Evolutionary conservation across 2,329 filamentous ascomycete genomes (phyloP).

Genomic region (Penicillium sp.): DNA sequence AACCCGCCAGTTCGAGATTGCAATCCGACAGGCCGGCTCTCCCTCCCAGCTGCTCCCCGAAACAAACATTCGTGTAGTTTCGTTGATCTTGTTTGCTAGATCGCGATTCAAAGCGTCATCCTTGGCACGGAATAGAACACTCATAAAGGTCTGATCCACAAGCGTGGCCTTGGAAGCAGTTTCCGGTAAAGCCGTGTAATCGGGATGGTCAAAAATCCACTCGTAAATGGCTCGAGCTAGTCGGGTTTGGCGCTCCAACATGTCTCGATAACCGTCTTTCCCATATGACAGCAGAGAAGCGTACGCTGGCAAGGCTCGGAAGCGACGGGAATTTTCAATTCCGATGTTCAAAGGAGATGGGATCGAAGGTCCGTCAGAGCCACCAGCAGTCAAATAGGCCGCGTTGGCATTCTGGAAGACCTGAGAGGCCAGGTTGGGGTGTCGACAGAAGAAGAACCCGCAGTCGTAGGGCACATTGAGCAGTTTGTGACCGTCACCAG

Average conservation of each 20-base stretch:
- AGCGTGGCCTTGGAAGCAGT: slow-evolving; percentile 36
- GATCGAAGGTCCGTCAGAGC: slow-evolving; percentile 47
- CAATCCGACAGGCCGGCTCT: slow-evolving; percentile 71
- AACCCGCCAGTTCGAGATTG: slow-evolving; percentile 80
- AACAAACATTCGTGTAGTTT: slow-evolving; percentile 71
- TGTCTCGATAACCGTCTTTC: slow-evolving; percentile 61
- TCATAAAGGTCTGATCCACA: slow-evolving; percentile 60
- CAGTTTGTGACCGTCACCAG: slow-evolving; percentile 85
- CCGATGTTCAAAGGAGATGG: slow-evolving; percentile 84
- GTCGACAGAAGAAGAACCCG: slow-evolving; percentile 79
- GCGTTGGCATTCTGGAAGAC: slow-evolving; percentile 84
- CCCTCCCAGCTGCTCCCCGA: slow-evolving; percentile 78
- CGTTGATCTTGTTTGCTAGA: slow-evolving; percentile 72
- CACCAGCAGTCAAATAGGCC: slow-evolving; percentile 63
- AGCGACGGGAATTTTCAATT: slow-evolving; percentile 85
- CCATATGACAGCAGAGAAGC: slow-evolving; percentile 75
- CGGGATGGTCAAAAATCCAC: slow-evolving; percentile 59
- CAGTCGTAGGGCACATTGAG: slow-evolving; percentile 93
- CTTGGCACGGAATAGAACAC: slow-evolving; percentile 75
- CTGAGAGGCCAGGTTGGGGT: slow-evolving; percentile 55
- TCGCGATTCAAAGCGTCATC: slow-evolving; percentile 61
- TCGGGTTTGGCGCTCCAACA: slow-evolving; percentile 69
- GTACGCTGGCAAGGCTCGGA: slow-evolving; percentile 87
- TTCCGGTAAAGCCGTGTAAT: slow-evolving; percentile 65
- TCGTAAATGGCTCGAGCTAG: slow-evolving; percentile 66